phyloP scores from a whole-genome alignment of 2,329 filamentous ascomycete genomes.

The Pezicula radicicola region DNA sequence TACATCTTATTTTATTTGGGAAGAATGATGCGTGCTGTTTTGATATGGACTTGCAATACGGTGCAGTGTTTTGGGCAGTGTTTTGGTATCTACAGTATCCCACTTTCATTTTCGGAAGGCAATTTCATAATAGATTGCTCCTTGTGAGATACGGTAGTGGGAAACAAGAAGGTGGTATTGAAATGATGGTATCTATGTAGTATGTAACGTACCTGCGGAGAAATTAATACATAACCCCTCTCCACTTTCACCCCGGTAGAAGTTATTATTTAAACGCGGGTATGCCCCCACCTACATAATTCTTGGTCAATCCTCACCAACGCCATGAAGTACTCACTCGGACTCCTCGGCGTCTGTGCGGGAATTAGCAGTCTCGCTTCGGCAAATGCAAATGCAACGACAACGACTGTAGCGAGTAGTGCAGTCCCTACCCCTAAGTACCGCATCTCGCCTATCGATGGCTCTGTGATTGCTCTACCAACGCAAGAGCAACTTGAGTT shows the following conservation, averaged over 20 bases:
- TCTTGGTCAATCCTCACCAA: neutral
- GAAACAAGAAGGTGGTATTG: neutral
- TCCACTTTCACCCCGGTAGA: no score
- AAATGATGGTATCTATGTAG: neutral
- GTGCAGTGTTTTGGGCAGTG: no score
- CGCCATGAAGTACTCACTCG: neutral
- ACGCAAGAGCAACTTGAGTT: constrained; percentile 22
- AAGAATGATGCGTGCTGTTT: no score
- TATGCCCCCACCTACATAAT: no score
- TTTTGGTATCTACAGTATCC: neutral
- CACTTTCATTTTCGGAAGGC: neutral
- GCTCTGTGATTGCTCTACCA: constrained; percentile 23
- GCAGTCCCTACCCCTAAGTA: constrained; percentile 1
- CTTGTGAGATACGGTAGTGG: neutral
- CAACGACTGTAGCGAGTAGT: neutral
- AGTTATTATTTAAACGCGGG: no score
- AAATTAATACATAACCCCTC: neutral
- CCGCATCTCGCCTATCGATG: constrained; percentile 23
- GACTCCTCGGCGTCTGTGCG: neutral
- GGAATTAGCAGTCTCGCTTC: neutral
- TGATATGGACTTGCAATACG: no score
- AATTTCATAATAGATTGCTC: neutral
- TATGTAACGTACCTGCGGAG: neutral
- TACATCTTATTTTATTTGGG: no score
- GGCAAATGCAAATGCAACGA: neutral